phyloP scores from a whole-genome alignment of 495 filamentous ascomycete genomes.

The Mytilinidion resinicola region DNA sequence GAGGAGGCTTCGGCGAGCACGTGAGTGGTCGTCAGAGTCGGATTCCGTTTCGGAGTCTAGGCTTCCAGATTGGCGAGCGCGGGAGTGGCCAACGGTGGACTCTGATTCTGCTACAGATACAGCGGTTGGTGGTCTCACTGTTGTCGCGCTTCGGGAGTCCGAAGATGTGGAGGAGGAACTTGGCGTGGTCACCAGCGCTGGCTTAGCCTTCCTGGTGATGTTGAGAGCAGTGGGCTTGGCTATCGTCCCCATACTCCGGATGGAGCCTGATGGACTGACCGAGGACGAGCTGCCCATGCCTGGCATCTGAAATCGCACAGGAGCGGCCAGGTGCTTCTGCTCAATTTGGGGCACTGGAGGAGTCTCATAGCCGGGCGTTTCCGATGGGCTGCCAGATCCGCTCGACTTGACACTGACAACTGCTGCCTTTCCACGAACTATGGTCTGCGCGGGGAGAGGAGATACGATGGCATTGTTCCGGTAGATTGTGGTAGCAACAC shows the following conservation, averaged over 20 bases:
- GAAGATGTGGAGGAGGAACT: constrained; percentile 17
- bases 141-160: constrained; percentile 12
- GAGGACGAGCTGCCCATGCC: constrained; percentile 18
- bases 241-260: constrained; percentile 28
- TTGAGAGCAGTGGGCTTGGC: constrained; percentile 30
- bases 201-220: constrained; percentile 24
- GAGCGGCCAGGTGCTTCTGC: constrained; percentile 16
- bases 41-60: constrained; percentile 22
- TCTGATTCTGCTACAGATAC: constrained; percentile 22
- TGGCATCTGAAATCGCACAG: constrained; percentile 32
- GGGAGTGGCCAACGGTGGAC: constrained; percentile 21
- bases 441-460: constrained; percentile 74
- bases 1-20: constrained; percentile 20
- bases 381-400: constrained; percentile 35
- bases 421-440: constrained; percentile 75
- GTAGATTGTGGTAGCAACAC: constrained; percentile 88
- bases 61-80: constrained; percentile 17
- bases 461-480: constrained; percentile 78
- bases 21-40: constrained; percentile 24
- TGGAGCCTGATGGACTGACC: constrained; percentile 16
- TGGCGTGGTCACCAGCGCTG: constrained; percentile 3
- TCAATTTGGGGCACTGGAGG: constrained; percentile 29
- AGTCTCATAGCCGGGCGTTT: constrained; percentile 16
- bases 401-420: constrained; percentile 77
- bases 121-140: constrained; percentile 23